Evolutionary conservation across 2,329 filamentous ascomycete species (phyloP), one percentile per base, ranked within the genome.

Genomic region (Epichloe gansuensis): DNA sequence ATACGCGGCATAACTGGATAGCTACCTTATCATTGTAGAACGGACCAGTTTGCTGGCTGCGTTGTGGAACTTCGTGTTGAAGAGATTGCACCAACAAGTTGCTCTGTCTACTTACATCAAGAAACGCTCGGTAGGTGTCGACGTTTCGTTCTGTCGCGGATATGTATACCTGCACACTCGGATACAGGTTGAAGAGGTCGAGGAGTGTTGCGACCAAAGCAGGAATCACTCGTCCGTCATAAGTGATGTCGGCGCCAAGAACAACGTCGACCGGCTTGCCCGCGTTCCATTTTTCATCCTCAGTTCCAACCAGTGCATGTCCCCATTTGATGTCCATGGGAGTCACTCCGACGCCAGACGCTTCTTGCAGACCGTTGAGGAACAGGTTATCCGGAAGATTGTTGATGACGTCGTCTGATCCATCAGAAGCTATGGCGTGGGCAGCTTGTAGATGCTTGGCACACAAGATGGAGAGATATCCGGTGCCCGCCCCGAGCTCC

Each of bases 201-300:
- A 74, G 68, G 49, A 90, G 64, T 3, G 85, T 89, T 3, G 73
- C 75, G 3, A 87, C 73, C 25, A 91, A 71, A 1, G 78, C 71
- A 0, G 81, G 78, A 48, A 86, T 81, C 42, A 79, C 74, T 38
- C 71, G 71, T 54, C 72, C 73, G 62, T 91, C 85, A 65, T 90
- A 91, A 1, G 84, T 90, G 66, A 91, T 78, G 63, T 91, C 87
- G 36, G 87, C 85, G 4, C 85, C 87, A 31, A 91, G 66, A 2
- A 90, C 75, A 4, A 87, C 66, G 63, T 90, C 83, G 44, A 80
- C 64, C 2, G 63, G 58, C 4, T 62, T 60, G 17, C 71, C 71
- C 21, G 68, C 69, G 57, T 74, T 73, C 76, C 76, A 77, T 45
- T 66, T 64, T 50, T 71, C 61, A 50, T 81, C 75, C 63, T 83